Base-by-base conservation (phyloP, 2,329 filamentous ascomycete species). In the Ophiostoma sp. region DNA sequence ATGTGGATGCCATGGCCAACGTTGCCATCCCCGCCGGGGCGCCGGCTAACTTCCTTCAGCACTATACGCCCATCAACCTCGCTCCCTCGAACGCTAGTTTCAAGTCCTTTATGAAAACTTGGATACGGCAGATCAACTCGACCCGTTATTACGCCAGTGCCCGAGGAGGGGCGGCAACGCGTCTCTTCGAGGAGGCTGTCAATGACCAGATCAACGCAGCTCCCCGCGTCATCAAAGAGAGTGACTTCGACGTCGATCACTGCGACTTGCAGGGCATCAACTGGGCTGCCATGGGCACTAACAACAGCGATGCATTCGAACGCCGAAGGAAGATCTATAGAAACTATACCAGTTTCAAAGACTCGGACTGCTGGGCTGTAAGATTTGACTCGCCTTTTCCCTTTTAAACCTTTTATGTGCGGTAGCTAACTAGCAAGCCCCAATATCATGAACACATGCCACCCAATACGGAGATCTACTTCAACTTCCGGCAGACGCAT, bases 211-310 rank as follows among this genome's bases (percentile, higher is more conserved):
- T 73, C 66, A 44, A 70, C 63, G 66, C 68, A 4, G 44, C 66
- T 45, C 5, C 72, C 52, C 64, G 65, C 5, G 70, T 71, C 7
- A 65, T 76, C n/a, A 42, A 41, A 1, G 82, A 81, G 69, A 73
- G 75, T 5, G 81, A 88, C 66, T 79, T 89, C 6, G 74, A 78
- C n/a, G 86, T 85, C 1, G 84, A 88, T 64, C 67, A 72, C 64
- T 85, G 78, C 68, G 87, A 89, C 72, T 75, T 87, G 38, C 87
- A 89, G 73, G 84, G 86, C 66, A 78, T 89, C 47, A 76, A 87
- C 73, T 89, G 87, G 87, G 72, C 75, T 1, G 75, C 78, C 12
- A 76, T 88, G 71, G 82, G 82, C 1, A 82, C 86, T 2, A 80
- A 80, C 11, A 81, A 85, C 68, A 72, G 72, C 38, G 75, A 79